Base-by-base conservation (phyloP, 352 stramenopile species). In the Globisporangium cylindrosporum region DNA sequence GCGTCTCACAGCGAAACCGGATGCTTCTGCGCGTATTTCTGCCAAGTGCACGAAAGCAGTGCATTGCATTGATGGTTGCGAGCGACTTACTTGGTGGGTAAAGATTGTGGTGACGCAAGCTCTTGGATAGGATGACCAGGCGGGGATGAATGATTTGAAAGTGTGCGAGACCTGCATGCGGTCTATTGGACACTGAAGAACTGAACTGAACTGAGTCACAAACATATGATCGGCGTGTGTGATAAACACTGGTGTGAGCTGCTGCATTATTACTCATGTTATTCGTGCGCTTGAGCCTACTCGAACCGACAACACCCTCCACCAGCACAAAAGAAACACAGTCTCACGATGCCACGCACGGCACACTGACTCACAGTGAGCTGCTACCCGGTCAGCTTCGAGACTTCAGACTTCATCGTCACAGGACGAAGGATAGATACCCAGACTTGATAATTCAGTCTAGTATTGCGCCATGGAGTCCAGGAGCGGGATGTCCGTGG, bases 391-490 rank as follows among this genome's bases (percentile, higher is more conserved):
- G 10, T 15, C 15, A 3, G 0, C 41, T 49, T 49, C 5, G 41
- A 49, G 41, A n/a, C 41, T 20, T 20, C 15, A 49, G 41, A 49
- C 18, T 43, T 10, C 54, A 59, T 3, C 46, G 10, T 24, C 18
- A 54, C 18, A 25, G 46, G 5, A 10, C 46, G 27, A 34, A 38
- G 34, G 54, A 59, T 25, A 29, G 14, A 36, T 22, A 57, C 49
- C 14, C 24, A 58, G 54, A 49, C 27, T 25, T 10, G 25, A 24
- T 29, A 22, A 32, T 4, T 25, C 9, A 32, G 25, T 41, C 36
- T 68, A 74, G 59, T 66, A 73, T 22, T 66, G 25, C n/a, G 73
- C 76, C 73, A 81, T 83, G 34, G 73, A 66, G 64, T 82, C 73
- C 2, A 83, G 54, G 5, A 83, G 74, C 29, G 67, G 61, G 48